A percentile compares a stretch with the other conserved stretches of the same genome.
These are phyloP conservation scores for Ceratocystis huliohia DNA, from an alignment of 2,329 filamentous ascomycete genomes.

Conservation along the genomic window DNA sequence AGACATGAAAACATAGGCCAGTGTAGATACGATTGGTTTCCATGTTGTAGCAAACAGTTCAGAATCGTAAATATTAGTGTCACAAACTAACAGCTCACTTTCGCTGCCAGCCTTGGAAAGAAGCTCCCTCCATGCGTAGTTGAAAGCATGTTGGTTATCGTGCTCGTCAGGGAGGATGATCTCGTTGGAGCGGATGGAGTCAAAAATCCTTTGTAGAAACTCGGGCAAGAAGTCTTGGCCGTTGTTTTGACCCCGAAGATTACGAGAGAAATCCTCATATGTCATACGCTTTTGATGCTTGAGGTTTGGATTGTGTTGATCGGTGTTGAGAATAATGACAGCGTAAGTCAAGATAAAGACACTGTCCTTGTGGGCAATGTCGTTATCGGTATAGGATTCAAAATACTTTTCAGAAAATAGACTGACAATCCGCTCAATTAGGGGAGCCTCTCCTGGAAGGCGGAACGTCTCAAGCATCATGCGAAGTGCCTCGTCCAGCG, in stretches of 20 bases:
- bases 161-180: constrained; percentile 97
- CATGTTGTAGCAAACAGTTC: constrained; percentile 97
- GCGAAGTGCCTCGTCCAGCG: constrained; percentile 80
- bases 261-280: constrained; percentile 67
- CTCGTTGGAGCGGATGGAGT: constrained; percentile 83
- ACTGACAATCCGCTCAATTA: constrained; percentile 87
- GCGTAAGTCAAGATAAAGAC: constrained; percentile 88
- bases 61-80: constrained; percentile 90
- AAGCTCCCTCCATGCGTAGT: constrained; percentile 94
- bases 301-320: constrained; percentile 89
- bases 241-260: constrained; percentile 80
- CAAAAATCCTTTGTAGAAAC: constrained; percentile 75
- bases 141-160: constrained; percentile 90
- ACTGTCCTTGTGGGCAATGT: constrained; percentile 72
- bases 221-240: constrained; percentile 72
- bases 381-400: constrained; percentile 50
- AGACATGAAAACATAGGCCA: constrained; percentile 98
- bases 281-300: constrained; percentile 72
- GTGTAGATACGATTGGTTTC: constrained; percentile 84
- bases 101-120: constrained; percentile 70
- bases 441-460: constrained; percentile 77
- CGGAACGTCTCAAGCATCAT: constrained; percentile 84
- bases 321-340: constrained; percentile 95
- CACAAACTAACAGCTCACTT: constrained; percentile 60
- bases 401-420: constrained; percentile 81